Conservation (phyloP, 2,329 filamentous ascomycete species). For the Elsinoe arachidis region DNA sequence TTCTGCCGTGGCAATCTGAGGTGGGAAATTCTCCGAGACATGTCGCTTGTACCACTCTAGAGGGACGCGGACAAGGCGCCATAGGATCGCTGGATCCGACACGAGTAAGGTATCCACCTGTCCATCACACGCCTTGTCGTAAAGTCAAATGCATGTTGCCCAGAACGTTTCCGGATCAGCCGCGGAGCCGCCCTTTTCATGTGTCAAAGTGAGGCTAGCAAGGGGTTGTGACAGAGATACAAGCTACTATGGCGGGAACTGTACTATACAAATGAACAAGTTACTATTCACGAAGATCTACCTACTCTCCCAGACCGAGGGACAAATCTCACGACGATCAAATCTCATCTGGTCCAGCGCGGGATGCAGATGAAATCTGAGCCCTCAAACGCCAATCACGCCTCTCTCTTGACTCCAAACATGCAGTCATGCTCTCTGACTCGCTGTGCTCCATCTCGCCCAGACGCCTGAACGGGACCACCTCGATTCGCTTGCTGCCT, state of each 20-base stretch:
- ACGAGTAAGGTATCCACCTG: background rate
- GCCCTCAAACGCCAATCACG: too few species aligned
- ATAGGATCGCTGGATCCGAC: background rate
- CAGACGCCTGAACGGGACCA: background rate
- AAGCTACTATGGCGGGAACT: background rate
- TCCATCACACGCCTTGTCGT: background rate
- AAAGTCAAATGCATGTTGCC: background rate
- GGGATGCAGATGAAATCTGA: too few species aligned
- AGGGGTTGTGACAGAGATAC: background rate
- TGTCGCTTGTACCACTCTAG: background rate
- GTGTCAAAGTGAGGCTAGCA: background rate
- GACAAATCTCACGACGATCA: background rate
- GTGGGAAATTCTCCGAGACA: conserved; percentile 4
- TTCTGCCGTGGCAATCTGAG: background rate
- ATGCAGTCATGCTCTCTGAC: too few species aligned
- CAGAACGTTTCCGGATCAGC: background rate
- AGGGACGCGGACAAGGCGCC: background rate
- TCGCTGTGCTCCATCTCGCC: background rate
- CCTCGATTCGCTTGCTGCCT: background rate
- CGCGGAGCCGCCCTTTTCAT: background rate
- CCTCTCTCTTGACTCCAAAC: too few species aligned
- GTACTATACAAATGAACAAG: background rate
- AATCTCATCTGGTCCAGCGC: too few species aligned
- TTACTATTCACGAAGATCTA: background rate
- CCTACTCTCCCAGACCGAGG: background rate